phyloP scores from a whole-genome alignment of 306 rosid genomes.

The Gillenia trifoliata region DNA sequence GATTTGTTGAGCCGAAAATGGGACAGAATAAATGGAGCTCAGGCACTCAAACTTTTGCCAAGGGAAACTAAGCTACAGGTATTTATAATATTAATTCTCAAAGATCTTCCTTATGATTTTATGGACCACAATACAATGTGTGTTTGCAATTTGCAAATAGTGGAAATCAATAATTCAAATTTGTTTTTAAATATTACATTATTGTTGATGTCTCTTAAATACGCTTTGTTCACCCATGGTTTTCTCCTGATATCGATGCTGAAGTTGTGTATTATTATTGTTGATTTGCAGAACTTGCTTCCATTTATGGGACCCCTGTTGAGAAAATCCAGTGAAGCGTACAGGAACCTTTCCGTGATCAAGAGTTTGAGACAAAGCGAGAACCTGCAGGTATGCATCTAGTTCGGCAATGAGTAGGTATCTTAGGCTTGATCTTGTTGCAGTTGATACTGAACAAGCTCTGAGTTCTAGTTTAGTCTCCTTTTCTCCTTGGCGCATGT shows the following conservation, averaged over 20 bases:
- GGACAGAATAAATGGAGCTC: conserved; percentile 96
- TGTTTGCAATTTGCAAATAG: too few relatives aligned
- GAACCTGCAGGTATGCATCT: conserved; percentile 79
- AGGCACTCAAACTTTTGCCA: conserved; percentile 89
- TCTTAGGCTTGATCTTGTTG: background rate
- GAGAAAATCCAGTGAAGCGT: conserved; percentile 85
- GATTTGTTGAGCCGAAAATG: conserved; percentile 86
- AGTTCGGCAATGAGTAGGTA: conserved; percentile 6
- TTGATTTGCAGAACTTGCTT: conserved; percentile 72
- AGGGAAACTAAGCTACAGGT: conserved; percentile 95
- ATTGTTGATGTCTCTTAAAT: conserved; percentile 11
- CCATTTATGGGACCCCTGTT: conserved; percentile 93
- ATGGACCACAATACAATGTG: background rate
- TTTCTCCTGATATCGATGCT: background rate
- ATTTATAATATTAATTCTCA: conserved; percentile 16
- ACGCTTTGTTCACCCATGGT: background rate
- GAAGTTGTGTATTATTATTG: conserved; percentile 5
- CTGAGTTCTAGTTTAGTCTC: background rate
- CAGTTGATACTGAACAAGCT: background rate
- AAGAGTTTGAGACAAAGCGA: conserved; percentile 90
- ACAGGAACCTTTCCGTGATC: conserved; percentile 81
- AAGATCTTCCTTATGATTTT: background rate
- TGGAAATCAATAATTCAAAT: background rate
- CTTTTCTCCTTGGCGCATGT: background rate
- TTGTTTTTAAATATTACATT: background rate